A percentile compares a stretch with the other conserved stretches of the same genome.
Conservation (phyloP, 257 asterid genomes). For the Scutellaria galericulata region DNA sequence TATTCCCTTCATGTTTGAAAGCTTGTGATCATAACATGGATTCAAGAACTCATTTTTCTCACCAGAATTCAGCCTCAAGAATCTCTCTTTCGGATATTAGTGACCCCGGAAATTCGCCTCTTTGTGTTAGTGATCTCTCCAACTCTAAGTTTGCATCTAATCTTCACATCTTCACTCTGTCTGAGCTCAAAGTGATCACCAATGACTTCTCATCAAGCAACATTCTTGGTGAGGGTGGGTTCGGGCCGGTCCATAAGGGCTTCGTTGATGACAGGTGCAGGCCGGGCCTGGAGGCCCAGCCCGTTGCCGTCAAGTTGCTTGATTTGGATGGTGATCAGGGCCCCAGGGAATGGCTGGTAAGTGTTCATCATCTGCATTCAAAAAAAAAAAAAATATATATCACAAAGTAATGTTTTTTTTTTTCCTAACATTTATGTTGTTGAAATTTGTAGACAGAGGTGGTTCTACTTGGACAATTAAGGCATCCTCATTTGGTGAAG, state of each 20-base stretch:
- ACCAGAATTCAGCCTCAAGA: slow-evolving; percentile 45
- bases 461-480: slow-evolving; percentile 77
- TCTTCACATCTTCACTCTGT: slow-evolving; percentile 68
- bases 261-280: slow-evolving; percentile 60
- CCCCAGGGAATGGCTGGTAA: slow-evolving; percentile 84
- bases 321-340: slow-evolving; percentile 85
- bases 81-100: slow-evolving; percentile 66
- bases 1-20: slow-evolving; percentile 42
- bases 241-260: slow-evolving; percentile 93
- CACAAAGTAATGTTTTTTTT: background rate
- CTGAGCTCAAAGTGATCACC: slow-evolving; percentile 58
- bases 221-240: slow-evolving; percentile 87
- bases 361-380: slow-evolving; percentile 10
- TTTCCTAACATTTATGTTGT: background rate
- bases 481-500: slow-evolving; percentile 79
- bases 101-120: slow-evolving; percentile 54
- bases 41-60: slow-evolving; percentile 29
- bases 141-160: slow-evolving; percentile 59
- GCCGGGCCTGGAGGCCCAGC: slow-evolving; percentile 74
- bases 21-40: slow-evolving; percentile 15
- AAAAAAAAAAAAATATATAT: background rate
- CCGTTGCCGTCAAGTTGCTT: slow-evolving; percentile 81
- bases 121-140: slow-evolving; percentile 56
- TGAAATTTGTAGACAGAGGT: slow-evolving; percentile 66
- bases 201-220: slow-evolving; percentile 54